Percentiles rank a stretch among this genome's conserved stretches.
Evolutionary conservation across 2,329 filamentous ascomycete species (phyloP).

Genomic region (Ophiostoma novo-ulmi): DNA sequence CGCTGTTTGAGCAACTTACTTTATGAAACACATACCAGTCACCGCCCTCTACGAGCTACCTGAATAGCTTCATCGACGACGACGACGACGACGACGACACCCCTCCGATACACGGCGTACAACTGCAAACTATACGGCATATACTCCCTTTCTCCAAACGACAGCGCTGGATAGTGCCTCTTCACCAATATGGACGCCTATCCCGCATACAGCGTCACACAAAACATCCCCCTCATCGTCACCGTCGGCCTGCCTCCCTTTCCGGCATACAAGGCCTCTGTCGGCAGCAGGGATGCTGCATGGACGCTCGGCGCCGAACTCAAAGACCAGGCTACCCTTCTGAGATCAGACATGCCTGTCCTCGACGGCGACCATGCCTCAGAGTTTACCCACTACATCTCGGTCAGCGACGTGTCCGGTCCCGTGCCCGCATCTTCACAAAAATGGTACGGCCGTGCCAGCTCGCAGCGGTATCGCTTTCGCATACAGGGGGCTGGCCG

Average conservation of each 20-base stretch:
- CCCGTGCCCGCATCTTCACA: constrained; percentile 31
- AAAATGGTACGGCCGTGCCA: constrained; percentile 62
- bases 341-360: constrained; percentile 66
- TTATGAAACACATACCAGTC: neutral
- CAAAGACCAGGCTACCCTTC: constrained; percentile 53
- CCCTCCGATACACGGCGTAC: neutral
- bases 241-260: constrained; percentile 64
- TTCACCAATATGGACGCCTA: constrained; percentile 65
- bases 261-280: neutral
- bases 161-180: neutral
- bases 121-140: neutral
- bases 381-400: constrained; percentile 60
- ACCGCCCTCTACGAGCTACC: neutral
- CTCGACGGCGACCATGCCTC: constrained; percentile 62
- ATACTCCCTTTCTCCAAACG: neutral
- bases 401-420: constrained; percentile 58
- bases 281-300: constrained; percentile 31
- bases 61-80: neutral
- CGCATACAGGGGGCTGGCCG: constrained; percentile 66
- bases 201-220: constrained; percentile 71
- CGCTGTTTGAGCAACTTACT: neutral
- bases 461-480: constrained; percentile 53
- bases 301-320: constrained; percentile 47
- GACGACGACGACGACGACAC: neutral
- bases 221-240: constrained; percentile 79